Evolutionary conservation across 352 stramenopile genomes (phyloP).

Genomic region (Phytophthora tentaculata): DNA sequence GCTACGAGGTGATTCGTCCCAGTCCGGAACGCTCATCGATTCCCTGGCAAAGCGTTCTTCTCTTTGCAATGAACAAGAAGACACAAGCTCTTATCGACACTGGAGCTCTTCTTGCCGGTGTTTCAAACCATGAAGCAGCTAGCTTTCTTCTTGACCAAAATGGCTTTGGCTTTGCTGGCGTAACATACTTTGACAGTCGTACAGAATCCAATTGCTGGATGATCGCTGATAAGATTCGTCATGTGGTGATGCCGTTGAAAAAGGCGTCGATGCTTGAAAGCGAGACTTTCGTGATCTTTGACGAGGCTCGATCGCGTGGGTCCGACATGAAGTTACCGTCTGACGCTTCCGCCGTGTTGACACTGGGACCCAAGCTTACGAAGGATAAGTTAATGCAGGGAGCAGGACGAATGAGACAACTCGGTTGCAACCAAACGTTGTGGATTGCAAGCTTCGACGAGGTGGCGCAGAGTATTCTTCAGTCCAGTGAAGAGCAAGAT

Average conservation of each 20-base stretch:
- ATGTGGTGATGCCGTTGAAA: conserved; percentile 49
- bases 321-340: conserved; percentile 88
- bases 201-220: conserved; percentile 71
- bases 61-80: conserved; percentile 40
- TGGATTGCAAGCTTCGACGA: conserved; percentile 73
- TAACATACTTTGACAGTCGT: conserved; percentile 84
- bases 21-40: background rate
- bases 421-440: conserved; percentile 74
- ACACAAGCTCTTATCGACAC: conserved; percentile 85
- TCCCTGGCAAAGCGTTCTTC: conserved; percentile 55
- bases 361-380: conserved; percentile 80
- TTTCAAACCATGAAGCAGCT: conserved; percentile 56
- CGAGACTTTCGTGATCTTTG: conserved; percentile 91
- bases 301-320: conserved; percentile 87
- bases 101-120: conserved; percentile 78
- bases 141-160: conserved; percentile 44
- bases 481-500: conserved; percentile 14
- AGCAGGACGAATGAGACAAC: conserved; percentile 81
- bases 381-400: conserved; percentile 95
- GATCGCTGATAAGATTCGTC: conserved; percentile 62
- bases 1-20: conserved; percentile 40
- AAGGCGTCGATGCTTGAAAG: conserved; percentile 74
- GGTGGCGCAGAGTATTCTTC: conserved; percentile 56
- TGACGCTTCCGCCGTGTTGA: conserved; percentile 77
- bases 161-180: conserved; percentile 46